Base-by-base conservation (phyloP, 2,329 filamentous ascomycete species). In the Aspergillus puulaauensis region DNA sequence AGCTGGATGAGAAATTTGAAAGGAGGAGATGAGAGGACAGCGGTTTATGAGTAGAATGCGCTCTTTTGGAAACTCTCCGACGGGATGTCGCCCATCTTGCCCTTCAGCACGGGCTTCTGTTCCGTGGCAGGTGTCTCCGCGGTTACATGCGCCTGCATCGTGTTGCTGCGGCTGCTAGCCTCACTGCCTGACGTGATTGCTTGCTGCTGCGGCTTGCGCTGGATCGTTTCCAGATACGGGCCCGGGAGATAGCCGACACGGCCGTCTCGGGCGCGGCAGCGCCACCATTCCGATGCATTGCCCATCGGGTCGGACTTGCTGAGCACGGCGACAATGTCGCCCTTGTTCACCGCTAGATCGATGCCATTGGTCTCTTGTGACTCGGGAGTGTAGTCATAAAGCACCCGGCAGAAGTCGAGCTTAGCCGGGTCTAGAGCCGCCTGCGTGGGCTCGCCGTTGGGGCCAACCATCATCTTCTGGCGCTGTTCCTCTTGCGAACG, bases 261-360 rank as follows among this genome's bases (percentile, higher is more conserved):
- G 46, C 92, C 93, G 71, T 98, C 92, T 60, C 95, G 84, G 14
- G 93, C 90, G 55, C 95, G 85, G 76, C 96, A 99, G 64, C 89
- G 87, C 95, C 95, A 99, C 95, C 95, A 99, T 71, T 99, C 93
- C 52, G 90, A 95, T 4, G 91, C 86, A 67, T 95, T 92, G 44
- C 95, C 95, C 70, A 93, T 85, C 0, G 95, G 95, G 68, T 99
- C 95, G 17, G 86, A 90, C 79, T 97, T 97, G 79, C 88, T 89
- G 54, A 99, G 83, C 1, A 99, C 92, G 24, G 95, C 95, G 15
- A 99, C 93, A 53, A 98, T 86, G 67, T 99, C 95, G 59, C 93
- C 93, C 80, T 96, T 97, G 79, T 90, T 93, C 23, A 96, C 93
- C 37, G 90, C 87, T 14, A 99, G 83, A 70, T 99, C 96, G 65